phyloP scores from a whole-genome alignment of 2,329 filamentous ascomycete genomes.

The Pseudogymnoascus sp. region DNA sequence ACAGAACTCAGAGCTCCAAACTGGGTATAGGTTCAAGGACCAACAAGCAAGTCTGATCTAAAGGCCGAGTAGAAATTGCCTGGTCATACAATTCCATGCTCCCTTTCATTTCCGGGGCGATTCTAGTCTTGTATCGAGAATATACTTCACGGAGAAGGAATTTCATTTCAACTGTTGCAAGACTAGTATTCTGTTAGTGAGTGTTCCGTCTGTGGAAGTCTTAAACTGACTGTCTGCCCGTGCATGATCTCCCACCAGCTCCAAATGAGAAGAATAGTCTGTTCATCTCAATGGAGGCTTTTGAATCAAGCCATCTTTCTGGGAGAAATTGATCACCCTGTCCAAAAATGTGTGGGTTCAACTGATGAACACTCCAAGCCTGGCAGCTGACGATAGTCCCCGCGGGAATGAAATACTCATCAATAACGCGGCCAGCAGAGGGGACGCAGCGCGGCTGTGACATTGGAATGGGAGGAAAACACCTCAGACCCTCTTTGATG shows the following conservation, averaged over 20 bases:
- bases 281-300: conserved; percentile 63
- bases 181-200: conserved; percentile 27
- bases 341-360: conserved; percentile 61
- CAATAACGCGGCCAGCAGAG: conserved; percentile 43
- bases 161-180: conserved; percentile 62
- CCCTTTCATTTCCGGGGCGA: conserved; percentile 43
- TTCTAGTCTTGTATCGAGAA: conserved; percentile 42
- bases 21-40: conserved; percentile 13
- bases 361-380: conserved; percentile 50
- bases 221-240: conserved; percentile 54
- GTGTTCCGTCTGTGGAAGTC: background rate
- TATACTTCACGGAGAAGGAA: conserved; percentile 54
- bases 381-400: conserved; percentile 52
- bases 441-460: conserved; percentile 54
- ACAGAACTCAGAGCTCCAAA: background rate
- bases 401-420: conserved; percentile 44
- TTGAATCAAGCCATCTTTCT: conserved; percentile 69
- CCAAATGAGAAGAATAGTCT: conserved; percentile 58
- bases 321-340: conserved; percentile 71
- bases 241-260: conserved; percentile 55
- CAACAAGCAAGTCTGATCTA: conserved; percentile 50
- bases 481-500: conserved; percentile 52
- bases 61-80: conserved; percentile 55
- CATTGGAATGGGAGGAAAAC: conserved; percentile 58
- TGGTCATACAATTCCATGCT: conserved; percentile 60